These are phyloP conservation scores for Rhodosorus marinus DNA, from an alignment of 23 red algal genomes.

Conservation along the genomic window DNA sequence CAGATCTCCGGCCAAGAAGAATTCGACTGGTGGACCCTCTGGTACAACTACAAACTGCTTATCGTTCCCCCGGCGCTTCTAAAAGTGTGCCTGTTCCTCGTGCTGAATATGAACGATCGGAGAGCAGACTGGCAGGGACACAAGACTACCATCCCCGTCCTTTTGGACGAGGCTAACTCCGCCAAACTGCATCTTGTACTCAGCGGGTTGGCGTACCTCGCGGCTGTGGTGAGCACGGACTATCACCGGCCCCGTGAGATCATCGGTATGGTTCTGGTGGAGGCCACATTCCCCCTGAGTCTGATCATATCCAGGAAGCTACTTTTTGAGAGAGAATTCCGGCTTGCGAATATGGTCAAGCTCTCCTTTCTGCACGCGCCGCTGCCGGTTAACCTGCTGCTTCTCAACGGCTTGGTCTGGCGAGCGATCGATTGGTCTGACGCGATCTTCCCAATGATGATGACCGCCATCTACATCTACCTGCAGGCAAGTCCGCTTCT, in stretches of 20 bases:
- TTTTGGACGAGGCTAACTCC: conserved; percentile 1
- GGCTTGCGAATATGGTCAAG: background rate
- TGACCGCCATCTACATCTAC: background rate
- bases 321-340: background rate
- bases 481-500: background rate
- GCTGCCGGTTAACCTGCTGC: background rate
- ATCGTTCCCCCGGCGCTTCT: conserved; percentile 12
- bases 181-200: conserved; percentile 3
- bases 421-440: background rate
- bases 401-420: background rate
- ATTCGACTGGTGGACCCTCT: too few species aligned
- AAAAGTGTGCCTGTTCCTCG: conserved; percentile 31
- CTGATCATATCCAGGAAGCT: background rate
- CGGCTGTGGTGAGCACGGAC: background rate
- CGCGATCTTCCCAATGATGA: background rate
- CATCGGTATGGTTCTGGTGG: background rate
- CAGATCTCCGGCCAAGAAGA: background rate
- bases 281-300: background rate
- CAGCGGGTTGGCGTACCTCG: conserved; percentile 1
- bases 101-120: conserved; percentile 28
- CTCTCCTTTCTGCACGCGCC: background rate
- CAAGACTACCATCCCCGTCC: conserved; percentile 30
- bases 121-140: conserved; percentile 15
- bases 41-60: too few species aligned
- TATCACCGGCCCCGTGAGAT: background rate